Conservation (phyloP, 345 rosid genomes). For the Dimocarpus longan region DNA sequence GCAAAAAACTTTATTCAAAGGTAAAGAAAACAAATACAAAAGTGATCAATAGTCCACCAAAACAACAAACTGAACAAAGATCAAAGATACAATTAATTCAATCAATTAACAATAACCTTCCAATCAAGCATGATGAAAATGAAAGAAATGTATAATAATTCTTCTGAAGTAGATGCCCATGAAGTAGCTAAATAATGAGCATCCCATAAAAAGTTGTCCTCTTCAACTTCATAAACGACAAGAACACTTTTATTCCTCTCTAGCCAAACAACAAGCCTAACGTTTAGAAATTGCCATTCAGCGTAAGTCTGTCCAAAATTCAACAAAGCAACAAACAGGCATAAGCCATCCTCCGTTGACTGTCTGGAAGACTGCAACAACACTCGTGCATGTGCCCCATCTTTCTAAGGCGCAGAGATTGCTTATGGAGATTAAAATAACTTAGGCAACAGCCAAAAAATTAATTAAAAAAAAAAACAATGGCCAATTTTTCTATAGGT, state of each 20-base stretch:
- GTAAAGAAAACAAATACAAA: background rate
- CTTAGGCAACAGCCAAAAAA: background rate
- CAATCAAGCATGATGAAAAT: background rate
- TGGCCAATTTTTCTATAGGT: background rate
- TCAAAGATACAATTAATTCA: no score
- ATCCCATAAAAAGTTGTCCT: background rate
- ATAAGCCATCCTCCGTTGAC: background rate
- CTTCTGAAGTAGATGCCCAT: background rate
- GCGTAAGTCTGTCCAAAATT: background rate
- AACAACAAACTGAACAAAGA: background rate
- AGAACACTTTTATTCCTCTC: background rate
- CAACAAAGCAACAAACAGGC: background rate
- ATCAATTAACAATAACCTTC: background rate
- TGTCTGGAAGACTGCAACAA: background rate
- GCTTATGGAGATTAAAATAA: background rate
- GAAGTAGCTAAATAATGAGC: background rate
- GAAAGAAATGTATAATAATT: background rate
- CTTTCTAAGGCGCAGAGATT: background rate
- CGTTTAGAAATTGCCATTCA: background rate
- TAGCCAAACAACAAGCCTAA: no score
- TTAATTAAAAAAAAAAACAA: background rate
- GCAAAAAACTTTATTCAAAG: background rate
- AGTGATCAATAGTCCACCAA: background rate
- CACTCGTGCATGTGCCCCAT: background rate
- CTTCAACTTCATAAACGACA: background rate